Base-by-base conservation (phyloP, 805 yeast species). In the Scheffersomyces coipomensis region DNA sequence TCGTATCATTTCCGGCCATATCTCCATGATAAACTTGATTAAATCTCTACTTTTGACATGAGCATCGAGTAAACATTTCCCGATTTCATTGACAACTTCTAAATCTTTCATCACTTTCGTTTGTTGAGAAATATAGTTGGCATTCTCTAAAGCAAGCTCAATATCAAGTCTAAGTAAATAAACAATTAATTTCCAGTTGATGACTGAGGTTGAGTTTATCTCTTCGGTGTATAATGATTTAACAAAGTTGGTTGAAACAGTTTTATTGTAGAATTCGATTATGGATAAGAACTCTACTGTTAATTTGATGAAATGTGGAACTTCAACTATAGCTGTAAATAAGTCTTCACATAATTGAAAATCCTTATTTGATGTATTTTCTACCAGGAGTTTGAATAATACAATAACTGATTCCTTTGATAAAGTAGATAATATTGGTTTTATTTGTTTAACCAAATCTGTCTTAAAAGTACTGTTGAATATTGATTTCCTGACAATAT, bases 1-100 rank as follows among this genome's bases (percentile, higher is more conserved):
- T 9, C 44, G 27, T 11, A 62, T 47, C 6, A 53, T 64, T 15
- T 37, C 34, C 12, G 62, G 56, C 80, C 84, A 81, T 10, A 69
- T 56, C 1, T 45, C 46, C 6, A 62, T 55, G 35, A 78, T 63
- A 46, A 83, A 83, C 3, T 60, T 52, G 3, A 58, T 58, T 19
- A 78, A 61, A 39, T 82, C 88, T 66, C 90, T 76, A 3, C 81
- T 81, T 47, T 67, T 75, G 9, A 69, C 62, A 52, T 71, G 76
- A 17, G 83, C 75, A 12, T 64, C 59, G 1, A 75, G 56, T n/a
- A 78, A 38, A 33, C 62, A 61, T n/a, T 38, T 43, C 4, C 59
- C 59, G 2, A 66, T 47, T 1, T 35, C 39, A 13, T 42, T 7
- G 9, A 27, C n/a, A 37, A 38, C 9, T 7, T 19, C 26, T 5